Evolutionary conservation across 176 grass and related monocot genomes (phyloP).

Genomic region (Panicum miliaceum): DNA sequence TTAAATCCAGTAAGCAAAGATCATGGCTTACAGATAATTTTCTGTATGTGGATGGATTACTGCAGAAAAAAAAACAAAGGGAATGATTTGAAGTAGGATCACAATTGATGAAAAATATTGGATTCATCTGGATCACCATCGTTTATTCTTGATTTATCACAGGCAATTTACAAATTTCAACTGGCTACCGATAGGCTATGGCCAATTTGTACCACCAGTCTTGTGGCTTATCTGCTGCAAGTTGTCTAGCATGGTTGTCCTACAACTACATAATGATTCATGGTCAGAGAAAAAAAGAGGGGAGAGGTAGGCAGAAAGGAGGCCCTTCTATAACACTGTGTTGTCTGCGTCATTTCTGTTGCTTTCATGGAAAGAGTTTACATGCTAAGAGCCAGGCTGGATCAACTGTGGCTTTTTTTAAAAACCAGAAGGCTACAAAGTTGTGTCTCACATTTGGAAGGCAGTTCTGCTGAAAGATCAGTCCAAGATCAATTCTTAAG

Average conservation of each 20-base stretch:
- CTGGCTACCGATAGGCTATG: not conserved
- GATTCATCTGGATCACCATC: not conserved
- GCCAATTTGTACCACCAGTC: constrained; percentile 8
- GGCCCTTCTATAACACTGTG: not conserved
- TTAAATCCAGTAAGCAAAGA: not conserved
- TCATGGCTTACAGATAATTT: not conserved
- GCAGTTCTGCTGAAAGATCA: constrained; percentile 10
- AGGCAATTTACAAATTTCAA: constrained; percentile 11
- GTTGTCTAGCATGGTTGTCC: constrained; percentile 27
- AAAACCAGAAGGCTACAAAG: constrained; percentile 28
- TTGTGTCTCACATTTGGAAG: constrained; percentile 21
- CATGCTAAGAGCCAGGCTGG: constrained; percentile 26
- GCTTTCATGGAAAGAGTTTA: constrained; percentile 42
- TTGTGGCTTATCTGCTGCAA: constrained; percentile 25
- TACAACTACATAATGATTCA: not conserved
- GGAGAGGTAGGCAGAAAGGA: constrained; percentile 17
- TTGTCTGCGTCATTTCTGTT: not conserved
- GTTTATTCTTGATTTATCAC: not conserved
- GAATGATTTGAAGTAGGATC: not conserved
- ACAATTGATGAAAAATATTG: not conserved
- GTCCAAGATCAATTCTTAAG: constrained; percentile 6
- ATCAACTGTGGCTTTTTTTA: constrained; percentile 26
- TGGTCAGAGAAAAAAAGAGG: not conserved
- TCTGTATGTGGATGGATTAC: not conserved
- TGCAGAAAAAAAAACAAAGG: not conserved